Evolutionary conservation across 768 basidiomycete species (phyloP), one percentile per base, ranked within the genome.

Genomic region (Flagelloscypha sp.): DNA sequence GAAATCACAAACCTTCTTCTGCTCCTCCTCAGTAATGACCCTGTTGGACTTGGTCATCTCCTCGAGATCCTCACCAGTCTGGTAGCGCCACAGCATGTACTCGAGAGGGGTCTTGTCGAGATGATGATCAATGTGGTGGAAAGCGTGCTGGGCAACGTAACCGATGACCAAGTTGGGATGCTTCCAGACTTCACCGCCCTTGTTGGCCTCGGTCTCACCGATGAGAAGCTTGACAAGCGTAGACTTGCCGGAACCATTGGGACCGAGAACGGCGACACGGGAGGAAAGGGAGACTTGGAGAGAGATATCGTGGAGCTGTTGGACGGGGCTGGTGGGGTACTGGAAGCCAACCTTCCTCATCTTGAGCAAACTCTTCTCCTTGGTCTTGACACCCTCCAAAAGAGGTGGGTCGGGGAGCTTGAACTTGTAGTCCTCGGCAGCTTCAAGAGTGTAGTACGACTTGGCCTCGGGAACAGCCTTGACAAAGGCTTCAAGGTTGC

Each of bases 41-140:
- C 89, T 84, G 60, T 62, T 79, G 39, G 87, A 90, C 76, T 95
- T 97, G 65, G 65, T 66, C 78, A 97, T 75, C 70, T 95, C 93
- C 67, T 97, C 93, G 58, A 95, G 64, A 72, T 97, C 93, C 63
- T 97, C 93, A 61, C 93, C 93, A 40, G 93, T 97, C 76, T 97
- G 93, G 79, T 95, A 97, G 66, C 93, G 92, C 93, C 93, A 97
- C 47, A 97, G 69, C 88, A 97, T 90, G 75, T 97, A 97, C 68
- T 97, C 93, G 50, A 97, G 81, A 33, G 93, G 88, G 10, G 93
- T 97, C 76, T 92, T 94, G 75, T 97, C 93, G 56, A 97, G 86
- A 57, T 97, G 93, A 61, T 89, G 68, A 60, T 97, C 93, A 55
- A 97, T 97, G 62, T 97, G 93, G 72, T 97, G 93, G 92, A 97